Conservation (phyloP, 2,329 filamentous ascomycete genomes). For the Curvularia spicifera region DNA sequence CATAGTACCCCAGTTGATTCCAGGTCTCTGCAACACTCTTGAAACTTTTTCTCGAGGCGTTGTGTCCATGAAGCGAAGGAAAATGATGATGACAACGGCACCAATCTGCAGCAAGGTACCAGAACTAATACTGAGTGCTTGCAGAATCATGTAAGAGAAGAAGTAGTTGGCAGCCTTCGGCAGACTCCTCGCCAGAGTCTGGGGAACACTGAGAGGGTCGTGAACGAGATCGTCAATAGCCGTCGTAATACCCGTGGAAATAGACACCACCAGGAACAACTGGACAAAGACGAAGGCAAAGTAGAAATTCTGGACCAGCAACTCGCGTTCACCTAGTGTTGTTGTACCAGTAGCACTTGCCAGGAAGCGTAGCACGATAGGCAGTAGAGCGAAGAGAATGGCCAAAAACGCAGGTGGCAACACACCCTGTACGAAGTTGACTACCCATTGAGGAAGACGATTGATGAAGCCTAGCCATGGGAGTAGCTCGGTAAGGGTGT, state of each 20-base stretch:
- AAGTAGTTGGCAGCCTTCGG: slow-evolving; percentile 94
- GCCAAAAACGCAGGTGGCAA: slow-evolving; percentile 79
- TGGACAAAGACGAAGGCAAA: slow-evolving; percentile 95
- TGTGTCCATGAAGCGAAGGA: slow-evolving; percentile 81
- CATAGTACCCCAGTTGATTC: slow-evolving; percentile 88
- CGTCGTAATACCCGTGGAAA: slow-evolving; percentile 76
- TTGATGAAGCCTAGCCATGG: slow-evolving; percentile 75
- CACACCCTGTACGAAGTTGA: slow-evolving; percentile 81
- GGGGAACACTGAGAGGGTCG: slow-evolving; percentile 71
- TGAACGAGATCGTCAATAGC: slow-evolving; percentile 68
- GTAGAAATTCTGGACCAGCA: slow-evolving; percentile 91
- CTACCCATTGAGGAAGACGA: slow-evolving; percentile 64
- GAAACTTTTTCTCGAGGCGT: slow-evolving; percentile 84
- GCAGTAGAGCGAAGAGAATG: slow-evolving; percentile 79
- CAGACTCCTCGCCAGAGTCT: slow-evolving; percentile 76
- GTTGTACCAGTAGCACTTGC: slow-evolving; percentile 78
- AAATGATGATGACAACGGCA: slow-evolving; percentile 77
- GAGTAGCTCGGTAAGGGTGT: slow-evolving; percentile 69
- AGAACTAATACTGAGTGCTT: slow-evolving; percentile 88
- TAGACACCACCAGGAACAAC: slow-evolving; percentile 89
- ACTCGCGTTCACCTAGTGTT: slow-evolving; percentile 77
- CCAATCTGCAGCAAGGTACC: slow-evolving; percentile 84
- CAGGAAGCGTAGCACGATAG: slow-evolving; percentile 76
- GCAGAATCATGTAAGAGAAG: slow-evolving; percentile 97
- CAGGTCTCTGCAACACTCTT: slow-evolving; percentile 77